Percentiles rank a stretch among this genome's conserved stretches.
These are phyloP conservation scores for Vaccinium myrtillus DNA, from an alignment of 148 eudicot species.

Conservation along the genomic window DNA sequence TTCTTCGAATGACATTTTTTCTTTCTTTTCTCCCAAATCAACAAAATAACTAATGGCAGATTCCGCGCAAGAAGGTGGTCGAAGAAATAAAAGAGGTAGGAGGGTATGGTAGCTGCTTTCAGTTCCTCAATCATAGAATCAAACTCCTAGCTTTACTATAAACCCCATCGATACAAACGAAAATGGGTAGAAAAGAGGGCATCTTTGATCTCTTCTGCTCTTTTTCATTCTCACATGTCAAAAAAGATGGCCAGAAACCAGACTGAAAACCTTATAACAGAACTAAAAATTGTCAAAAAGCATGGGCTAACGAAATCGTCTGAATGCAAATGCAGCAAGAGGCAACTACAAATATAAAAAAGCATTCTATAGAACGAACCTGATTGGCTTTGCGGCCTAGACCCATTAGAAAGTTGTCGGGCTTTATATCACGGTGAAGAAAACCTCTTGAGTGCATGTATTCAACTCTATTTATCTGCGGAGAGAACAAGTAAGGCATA, in stretches of 20 bases:
- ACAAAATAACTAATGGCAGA: no score
- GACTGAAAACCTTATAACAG: not conserved
- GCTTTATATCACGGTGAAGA: conserved; percentile 98
- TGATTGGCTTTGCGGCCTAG: conserved; percentile 98
- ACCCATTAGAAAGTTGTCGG: conserved; percentile 97
- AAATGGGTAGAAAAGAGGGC: no score
- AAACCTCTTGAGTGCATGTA: conserved; percentile 95
- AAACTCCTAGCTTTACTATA: no score
- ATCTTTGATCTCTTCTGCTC: no score
- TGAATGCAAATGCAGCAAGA: not conserved
- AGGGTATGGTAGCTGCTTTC: no score
- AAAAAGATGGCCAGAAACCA: not conserved
- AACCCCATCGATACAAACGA: no score
- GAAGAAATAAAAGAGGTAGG: no score
- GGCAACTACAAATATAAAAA: not conserved
- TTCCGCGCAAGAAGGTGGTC: no score
- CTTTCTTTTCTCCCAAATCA: no score
- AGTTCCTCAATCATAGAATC: no score
- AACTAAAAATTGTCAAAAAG: not conserved
- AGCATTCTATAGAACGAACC: conserved; percentile 36
- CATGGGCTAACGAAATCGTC: not conserved
- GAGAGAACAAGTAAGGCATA: conserved; percentile 9
- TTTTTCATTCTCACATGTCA: not conserved
- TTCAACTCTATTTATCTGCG: conserved; percentile 63
- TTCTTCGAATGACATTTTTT: no score